Percentiles rank a stretch among this genome's conserved stretches.
Evolutionary conservation across 495 filamentous ascomycete genomes (phyloP).

Genomic region (Usnea hakonensis): DNA sequence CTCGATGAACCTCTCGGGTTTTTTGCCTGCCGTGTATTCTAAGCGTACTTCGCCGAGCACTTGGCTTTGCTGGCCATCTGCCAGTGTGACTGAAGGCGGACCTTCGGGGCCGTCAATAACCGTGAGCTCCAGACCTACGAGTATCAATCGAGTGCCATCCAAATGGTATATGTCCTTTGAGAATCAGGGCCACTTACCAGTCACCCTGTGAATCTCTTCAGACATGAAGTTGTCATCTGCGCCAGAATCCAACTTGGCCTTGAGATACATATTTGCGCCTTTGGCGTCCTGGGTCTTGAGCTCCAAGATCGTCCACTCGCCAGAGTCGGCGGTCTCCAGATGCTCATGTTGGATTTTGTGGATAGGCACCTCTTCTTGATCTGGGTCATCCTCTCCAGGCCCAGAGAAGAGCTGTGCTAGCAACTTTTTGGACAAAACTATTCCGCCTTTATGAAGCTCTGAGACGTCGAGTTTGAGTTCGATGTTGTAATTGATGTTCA

Average conservation of each 20-base stretch:
- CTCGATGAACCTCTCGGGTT: slow-evolving; percentile 2
- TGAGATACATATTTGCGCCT: slow-evolving; percentile 4
- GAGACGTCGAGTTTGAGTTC: slow-evolving; percentile 1
- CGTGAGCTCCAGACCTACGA: slow-evolving; percentile 3
- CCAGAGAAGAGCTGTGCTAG: slow-evolving; percentile 9
- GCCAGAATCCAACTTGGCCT: slow-evolving; percentile 10
- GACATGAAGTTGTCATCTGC: slow-evolving; percentile 11
- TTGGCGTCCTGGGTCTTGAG: slow-evolving; percentile 2
- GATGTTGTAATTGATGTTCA: slow-evolving; percentile 8
- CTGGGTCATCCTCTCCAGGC: slow-evolving; percentile 7
- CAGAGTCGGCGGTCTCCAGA: slow-evolving; percentile 6
- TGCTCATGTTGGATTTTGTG: background rate
- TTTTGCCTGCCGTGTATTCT: slow-evolving; percentile 3
- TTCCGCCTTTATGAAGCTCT: slow-evolving; percentile 5
- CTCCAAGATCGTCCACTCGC: slow-evolving; percentile 8
- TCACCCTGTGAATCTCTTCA: background rate
- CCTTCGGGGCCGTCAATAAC: slow-evolving; percentile 7
- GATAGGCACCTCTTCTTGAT: background rate
- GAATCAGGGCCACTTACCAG: background rate
- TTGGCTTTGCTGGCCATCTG: background rate
- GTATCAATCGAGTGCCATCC: background rate
- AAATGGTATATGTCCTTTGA: background rate
- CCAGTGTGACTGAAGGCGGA: slow-evolving; percentile 3
- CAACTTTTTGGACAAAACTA: slow-evolving; percentile 5
- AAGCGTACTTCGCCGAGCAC: slow-evolving; percentile 1